A percentile compares a stretch with the other conserved stretches of the same genome.
phyloP scores from a whole-genome alignment of 2,329 filamentous ascomycete species.

The Colletotrichum coccodes region DNA sequence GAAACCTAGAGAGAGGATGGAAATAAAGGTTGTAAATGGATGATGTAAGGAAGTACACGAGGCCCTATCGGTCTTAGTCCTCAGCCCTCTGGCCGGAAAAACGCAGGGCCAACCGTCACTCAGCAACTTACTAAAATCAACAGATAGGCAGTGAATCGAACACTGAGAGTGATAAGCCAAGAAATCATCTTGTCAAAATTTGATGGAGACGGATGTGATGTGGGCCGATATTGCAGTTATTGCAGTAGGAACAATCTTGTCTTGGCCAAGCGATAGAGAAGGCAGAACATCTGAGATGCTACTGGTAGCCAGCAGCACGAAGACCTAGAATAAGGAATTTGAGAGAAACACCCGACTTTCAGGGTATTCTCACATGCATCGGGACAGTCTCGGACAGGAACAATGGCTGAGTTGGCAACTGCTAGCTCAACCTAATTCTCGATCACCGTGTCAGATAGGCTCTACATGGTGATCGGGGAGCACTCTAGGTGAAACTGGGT shows the following conservation, averaged over 20 bases:
- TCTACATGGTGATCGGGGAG: background rate
- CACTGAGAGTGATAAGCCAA: background rate
- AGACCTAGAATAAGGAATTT: background rate
- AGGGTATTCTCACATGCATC: background rate
- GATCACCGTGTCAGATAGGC: background rate
- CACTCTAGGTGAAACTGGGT: too few species aligned
- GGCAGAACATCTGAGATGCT: background rate
- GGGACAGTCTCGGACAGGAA: background rate
- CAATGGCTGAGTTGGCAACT: background rate
- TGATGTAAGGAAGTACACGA: background rate
- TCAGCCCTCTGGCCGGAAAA: background rate
- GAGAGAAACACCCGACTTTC: background rate
- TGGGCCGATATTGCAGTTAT: background rate
- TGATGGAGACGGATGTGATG: background rate
- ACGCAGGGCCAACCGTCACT: background rate
- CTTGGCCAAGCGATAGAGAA: background rate
- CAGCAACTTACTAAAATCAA: background rate
- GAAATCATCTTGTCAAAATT: background rate
- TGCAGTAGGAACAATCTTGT: background rate
- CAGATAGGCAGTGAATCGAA: background rate
- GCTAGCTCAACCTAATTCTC: background rate
- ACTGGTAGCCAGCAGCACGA: background rate
- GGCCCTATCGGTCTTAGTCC: background rate
- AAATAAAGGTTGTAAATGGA: conserved; percentile 11
- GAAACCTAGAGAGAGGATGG: conserved; percentile 4